Base-by-base conservation (phyloP, 108 stramenopile genomes). In the Craspedostauros australis region DNA sequence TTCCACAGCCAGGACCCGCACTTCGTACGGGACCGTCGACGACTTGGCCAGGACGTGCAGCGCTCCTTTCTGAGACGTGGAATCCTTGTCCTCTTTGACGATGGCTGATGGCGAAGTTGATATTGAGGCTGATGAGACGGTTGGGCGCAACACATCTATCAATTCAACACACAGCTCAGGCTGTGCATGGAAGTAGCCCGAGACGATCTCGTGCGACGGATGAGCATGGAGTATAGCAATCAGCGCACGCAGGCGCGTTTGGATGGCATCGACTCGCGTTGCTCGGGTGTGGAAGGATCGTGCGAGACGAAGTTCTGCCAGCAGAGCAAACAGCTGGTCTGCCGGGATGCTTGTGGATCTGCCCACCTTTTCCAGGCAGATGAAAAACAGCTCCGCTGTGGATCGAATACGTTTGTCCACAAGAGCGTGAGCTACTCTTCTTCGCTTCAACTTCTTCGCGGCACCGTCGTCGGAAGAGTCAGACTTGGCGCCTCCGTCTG, bases 131-230 rank as follows among this genome's bases (percentile, higher is more conserved):
- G 67, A 60, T 18, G 67, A 68, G 18, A 88, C 82, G 18, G 85
- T 86, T 19, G 91, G 80, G 34, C 90, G 61, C 30, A 93, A 29
- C 59, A 93, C 72, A 54, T 94, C 93, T 19, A 87, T 86, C 34
- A 96, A 34, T 61, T 96, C 95, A 16, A 70, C 82, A 59, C 75
- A 72, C 28, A 94, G 64, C 65, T 94, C 95, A 8, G 95, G 95
- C 60, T 96, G 95, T 11, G 91, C 91, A 46, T 76, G 62, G 55
- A 96, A 86, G 70, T 89, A 93, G 11, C 80, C 82, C 31, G 66
- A 62, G 54, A 96, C 61, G 19, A 77, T 66, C 40, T 90, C 83
- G 76, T 75, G 77, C 20, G 70, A 80, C 4, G 90, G 79, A 64
- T 84, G 80, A n/a, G 76, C 48, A 39, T 88, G 60, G 32, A 95